Percentiles rank a stretch among this genome's conserved stretches.
phyloP scores from a whole-genome alignment of 768 basidiomycete species.

The Pleurotus tuoliensis region DNA sequence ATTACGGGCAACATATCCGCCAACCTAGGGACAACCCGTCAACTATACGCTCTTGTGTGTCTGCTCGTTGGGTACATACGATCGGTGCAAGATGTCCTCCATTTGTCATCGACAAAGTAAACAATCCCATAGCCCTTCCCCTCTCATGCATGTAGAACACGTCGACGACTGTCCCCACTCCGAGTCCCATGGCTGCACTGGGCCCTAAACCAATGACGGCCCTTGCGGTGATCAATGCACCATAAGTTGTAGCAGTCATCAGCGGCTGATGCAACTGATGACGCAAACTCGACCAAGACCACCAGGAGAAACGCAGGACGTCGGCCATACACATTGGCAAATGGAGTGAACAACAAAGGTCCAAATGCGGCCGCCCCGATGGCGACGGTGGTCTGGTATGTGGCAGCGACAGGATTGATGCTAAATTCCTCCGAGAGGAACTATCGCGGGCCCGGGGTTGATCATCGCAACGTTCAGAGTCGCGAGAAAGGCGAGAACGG shows the following conservation, averaged over 20 bases:
- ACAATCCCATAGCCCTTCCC: constrained; percentile 40
- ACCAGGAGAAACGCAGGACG: constrained; percentile 32
- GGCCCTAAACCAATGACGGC: constrained; percentile 35
- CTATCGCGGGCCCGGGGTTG: constrained; percentile 36
- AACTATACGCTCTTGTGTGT: neutral
- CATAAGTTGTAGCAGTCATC: constrained; percentile 25
- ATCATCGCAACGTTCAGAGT: constrained; percentile 34
- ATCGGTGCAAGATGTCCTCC: constrained; percentile 39
- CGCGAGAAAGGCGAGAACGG: constrained; percentile 30
- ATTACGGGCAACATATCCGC: constrained; percentile 33
- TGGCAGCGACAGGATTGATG: constrained; percentile 31
- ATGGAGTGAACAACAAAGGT: constrained; percentile 33
- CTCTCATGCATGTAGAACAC: constrained; percentile 32
- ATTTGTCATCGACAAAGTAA: constrained; percentile 37
- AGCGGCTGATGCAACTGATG: constrained; percentile 31
- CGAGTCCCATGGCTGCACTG: constrained; percentile 32
- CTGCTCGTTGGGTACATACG: constrained; percentile 11
- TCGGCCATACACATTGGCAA: constrained; percentile 37
- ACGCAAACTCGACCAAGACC: constrained; percentile 29
- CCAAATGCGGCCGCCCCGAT: constrained; percentile 32
- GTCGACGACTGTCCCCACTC: constrained; percentile 36
- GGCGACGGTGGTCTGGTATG: constrained; percentile 36
- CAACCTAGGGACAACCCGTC: constrained; percentile 18
- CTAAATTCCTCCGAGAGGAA: constrained; percentile 30
- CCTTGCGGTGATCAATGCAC: constrained; percentile 28